Evolutionary conservation across 2,329 filamentous ascomycete genomes (phyloP), one percentile per base, ranked within the genome.

Genomic region (Albifimbria verrucaria): DNA sequence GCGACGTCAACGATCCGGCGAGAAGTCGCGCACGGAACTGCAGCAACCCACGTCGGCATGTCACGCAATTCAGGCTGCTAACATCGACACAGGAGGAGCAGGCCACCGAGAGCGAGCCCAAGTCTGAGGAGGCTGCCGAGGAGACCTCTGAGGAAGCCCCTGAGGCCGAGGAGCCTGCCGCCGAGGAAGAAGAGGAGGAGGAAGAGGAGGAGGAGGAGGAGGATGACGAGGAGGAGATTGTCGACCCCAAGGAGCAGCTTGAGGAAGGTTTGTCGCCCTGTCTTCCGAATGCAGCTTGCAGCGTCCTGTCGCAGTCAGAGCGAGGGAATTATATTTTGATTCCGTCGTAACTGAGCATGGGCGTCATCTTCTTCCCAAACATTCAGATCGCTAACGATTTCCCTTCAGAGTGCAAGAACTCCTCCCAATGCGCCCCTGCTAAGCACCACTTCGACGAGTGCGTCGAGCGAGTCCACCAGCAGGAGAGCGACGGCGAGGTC

Each of bases 401-500:
- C 5, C 15, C 49, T 64, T 63, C 74, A 97, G 94, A 96, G 70
- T 99, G 94, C 84, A 84, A 85, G 75, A 85, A 93, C 73, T 92
- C 92, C 60, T 82, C 88, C 73, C 80, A 89, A 75, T 99, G 94
- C 78, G 81, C 87, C 57, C 87, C 88, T 55, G 83, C 85, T 70
- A 99, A 97, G 86, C 93, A 97, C 82, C 94, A 99, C 83, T 97
- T 89, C 74, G 93, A 97, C 62, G 91, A 97, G 78, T 99, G 94
- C 74, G 92, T 93, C 65, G 92, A 96, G 84, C 92, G 94, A 67
- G 94, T 99, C 64, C 67, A 72, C 53, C 62, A 72, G 63, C 71
- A 73, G 59, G 85, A 91, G 68, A 83, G 88, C 64, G 82, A 87
- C 60, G 85, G 88, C 65, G 87, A 79, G 52, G 78, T 87, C 65